Evolutionary conservation across 2,329 filamentous ascomycete species (phyloP).

Genomic region (Cryphonectria radicalis): DNA sequence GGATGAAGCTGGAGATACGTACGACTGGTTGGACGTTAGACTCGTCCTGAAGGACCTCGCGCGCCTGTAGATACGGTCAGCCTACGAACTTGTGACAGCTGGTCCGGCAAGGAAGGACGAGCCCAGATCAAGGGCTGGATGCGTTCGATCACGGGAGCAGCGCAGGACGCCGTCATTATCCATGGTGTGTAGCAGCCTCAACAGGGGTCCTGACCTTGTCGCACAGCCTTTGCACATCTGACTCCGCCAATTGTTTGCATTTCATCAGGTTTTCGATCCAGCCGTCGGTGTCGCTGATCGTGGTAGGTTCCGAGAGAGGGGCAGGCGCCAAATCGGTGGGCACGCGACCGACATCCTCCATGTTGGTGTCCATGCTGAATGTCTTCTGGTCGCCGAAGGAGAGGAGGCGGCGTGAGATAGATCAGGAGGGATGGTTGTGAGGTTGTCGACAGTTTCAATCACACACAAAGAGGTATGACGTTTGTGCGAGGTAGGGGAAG

Average conservation of each 20-base stretch:
- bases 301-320: conserved; percentile 74
- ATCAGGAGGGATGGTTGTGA: conserved; percentile 19
- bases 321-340: conserved; percentile 77
- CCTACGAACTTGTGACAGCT: conserved; percentile 28
- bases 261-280: conserved; percentile 99
- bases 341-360: conserved; percentile 94
- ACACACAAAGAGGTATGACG: conserved; percentile 26
- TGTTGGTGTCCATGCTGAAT: conserved; percentile 86
- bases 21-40: conserved; percentile 99
- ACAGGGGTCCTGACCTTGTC: conserved; percentile 74
- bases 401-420: conserved; percentile 19
- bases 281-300: conserved; percentile 90
- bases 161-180: not conserved
- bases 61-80: conserved; percentile 64
- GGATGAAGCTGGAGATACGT: conserved; percentile 44
- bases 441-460: conserved; percentile 30
- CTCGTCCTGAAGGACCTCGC: conserved; percentile 95
- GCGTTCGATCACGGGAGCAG: not conserved
- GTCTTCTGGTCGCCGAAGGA: conserved; percentile 15
- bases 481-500: conserved; percentile 22
- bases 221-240: conserved; percentile 94
- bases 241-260: conserved; percentile 96
- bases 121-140: not conserved
- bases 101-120: conserved; percentile 19
- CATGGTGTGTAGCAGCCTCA: not conserved